These are phyloP conservation scores for Triticum monococcum DNA, from an alignment of 176 grass and related monocot genomes.

Conservation along the genomic window DNA sequence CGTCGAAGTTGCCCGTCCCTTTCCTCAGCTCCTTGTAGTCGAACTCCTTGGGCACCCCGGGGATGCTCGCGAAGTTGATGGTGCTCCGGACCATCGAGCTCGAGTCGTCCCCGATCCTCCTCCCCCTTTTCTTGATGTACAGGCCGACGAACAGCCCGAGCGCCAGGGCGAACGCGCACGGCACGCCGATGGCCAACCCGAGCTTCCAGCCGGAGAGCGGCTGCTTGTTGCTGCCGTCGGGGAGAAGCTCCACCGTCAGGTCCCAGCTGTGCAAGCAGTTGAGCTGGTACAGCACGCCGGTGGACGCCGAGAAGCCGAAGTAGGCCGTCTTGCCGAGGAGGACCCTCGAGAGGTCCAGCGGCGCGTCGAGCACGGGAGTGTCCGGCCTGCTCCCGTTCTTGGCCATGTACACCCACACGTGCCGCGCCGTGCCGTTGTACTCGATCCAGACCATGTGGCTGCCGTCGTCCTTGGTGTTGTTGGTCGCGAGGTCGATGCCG, in stretches of 20 bases:
- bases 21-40: constrained; percentile 71
- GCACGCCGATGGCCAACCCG: constrained; percentile 39
- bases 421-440: constrained; percentile 59
- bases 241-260: constrained; percentile 65
- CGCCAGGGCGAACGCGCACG: constrained; percentile 30
- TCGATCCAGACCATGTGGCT: constrained; percentile 66
- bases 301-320: constrained; percentile 90
- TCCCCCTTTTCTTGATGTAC: constrained; percentile 42
- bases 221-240: background rate
- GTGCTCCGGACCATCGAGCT: constrained; percentile 29
- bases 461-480: background rate
- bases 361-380: constrained; percentile 34
- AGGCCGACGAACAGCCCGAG: constrained; percentile 36
- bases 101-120: constrained; percentile 38
- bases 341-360: constrained; percentile 53
- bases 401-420: constrained; percentile 55
- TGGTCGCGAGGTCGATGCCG: constrained; percentile 58
- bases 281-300: constrained; percentile 63
- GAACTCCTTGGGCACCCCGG: constrained; percentile 79
- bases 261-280: constrained; percentile 80
- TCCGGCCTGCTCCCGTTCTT: background rate
- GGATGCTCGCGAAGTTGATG: constrained; percentile 55
- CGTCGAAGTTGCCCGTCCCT: constrained; percentile 79
- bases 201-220: constrained; percentile 40
- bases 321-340: constrained; percentile 31